Evolutionary conservation across 495 filamentous ascomycete genomes (phyloP).

Genomic region (Penicillium angulare): DNA sequence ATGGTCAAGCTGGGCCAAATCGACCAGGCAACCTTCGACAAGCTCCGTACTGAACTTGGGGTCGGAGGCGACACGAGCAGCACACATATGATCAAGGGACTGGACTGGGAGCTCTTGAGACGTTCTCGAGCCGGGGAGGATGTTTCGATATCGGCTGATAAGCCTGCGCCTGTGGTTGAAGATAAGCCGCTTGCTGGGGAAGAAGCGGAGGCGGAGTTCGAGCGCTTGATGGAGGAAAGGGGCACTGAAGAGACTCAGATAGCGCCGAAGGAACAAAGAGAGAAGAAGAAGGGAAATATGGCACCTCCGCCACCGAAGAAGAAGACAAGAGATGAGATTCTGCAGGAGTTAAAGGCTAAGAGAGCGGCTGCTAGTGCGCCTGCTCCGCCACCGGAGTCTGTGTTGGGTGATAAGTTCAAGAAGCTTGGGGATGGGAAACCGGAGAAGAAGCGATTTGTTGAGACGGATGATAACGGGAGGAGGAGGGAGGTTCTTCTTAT

Average conservation of each 20-base stretch:
- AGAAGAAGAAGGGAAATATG: conserved; percentile 76
- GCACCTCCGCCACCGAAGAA: conserved; percentile 64
- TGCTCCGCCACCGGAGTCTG: conserved; percentile 48
- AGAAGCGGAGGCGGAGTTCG: conserved; percentile 76
- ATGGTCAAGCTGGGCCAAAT: conserved; percentile 81
- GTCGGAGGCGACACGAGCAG: conserved; percentile 76
- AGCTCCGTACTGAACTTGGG: conserved; percentile 64
- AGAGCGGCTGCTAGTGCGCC: conserved; percentile 58
- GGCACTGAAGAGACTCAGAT: conserved; percentile 53
- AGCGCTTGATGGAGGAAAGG: conserved; percentile 62
- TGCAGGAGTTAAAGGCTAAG: conserved; percentile 76
- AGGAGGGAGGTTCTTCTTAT: conserved; percentile 83
- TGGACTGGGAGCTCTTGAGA: conserved; percentile 81
- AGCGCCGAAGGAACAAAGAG: conserved; percentile 49
- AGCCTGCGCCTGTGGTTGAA: conserved; percentile 8
- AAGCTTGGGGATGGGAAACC: conserved; percentile 63
- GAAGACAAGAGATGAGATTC: conserved; percentile 76
- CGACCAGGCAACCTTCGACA: conserved; percentile 69
- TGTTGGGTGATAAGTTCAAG: conserved; percentile 75
- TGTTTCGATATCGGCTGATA: conserved; percentile 37
- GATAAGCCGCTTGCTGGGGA: conserved; percentile 11
- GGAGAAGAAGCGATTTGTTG: conserved; percentile 68
- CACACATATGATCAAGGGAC: conserved; percentile 86
- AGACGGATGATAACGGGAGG: conserved; percentile 62
- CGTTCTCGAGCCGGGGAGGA: conserved; percentile 73